A percentile compares a stretch with the other conserved stretches of the same genome.
Conservation (phyloP, 2,329 filamentous ascomycete species). For the Cytospora schulzeri region DNA sequence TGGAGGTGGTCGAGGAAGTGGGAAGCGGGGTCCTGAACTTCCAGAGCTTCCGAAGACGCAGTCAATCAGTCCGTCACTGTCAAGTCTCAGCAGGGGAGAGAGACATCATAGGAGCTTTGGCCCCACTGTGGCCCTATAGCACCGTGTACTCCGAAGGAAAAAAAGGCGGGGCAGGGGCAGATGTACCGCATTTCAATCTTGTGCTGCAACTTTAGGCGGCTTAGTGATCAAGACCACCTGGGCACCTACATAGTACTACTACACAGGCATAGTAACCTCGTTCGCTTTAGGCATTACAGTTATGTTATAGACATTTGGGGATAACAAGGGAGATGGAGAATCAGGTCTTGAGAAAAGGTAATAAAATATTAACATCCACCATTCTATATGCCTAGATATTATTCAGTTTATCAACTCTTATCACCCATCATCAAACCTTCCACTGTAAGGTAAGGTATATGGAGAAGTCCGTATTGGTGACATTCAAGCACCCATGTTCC, state of each 20-base stretch:
- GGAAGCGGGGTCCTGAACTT: slow-evolving; percentile 27
- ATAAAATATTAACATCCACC: too few relatives aligned
- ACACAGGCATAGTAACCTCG: too few relatives aligned
- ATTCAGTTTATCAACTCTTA: too few relatives aligned
- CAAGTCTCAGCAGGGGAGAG: background rate
- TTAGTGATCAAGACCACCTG: too few relatives aligned
- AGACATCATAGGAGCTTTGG: slow-evolving; percentile 17
- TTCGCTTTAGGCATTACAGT: too few relatives aligned
- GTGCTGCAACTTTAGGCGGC: background rate
- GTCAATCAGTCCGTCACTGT: background rate
- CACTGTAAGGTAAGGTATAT: too few relatives aligned
- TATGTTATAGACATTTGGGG: too few relatives aligned
- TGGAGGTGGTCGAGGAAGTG: slow-evolving; percentile 5
- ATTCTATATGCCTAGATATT: too few relatives aligned
- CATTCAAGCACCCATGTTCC: background rate
- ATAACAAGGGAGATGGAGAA: too few relatives aligned
- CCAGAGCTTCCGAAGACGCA: slow-evolving; percentile 21
- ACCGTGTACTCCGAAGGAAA: background rate
- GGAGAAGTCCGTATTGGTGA: background rate
- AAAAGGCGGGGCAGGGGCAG: slow-evolving; percentile 9
- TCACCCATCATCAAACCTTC: background rate
- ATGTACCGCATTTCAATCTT: too few relatives aligned
- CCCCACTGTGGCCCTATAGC: slow-evolving; percentile 24
- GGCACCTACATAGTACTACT: too few relatives aligned
- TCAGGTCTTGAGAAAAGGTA: too few relatives aligned